These are phyloP conservation scores for Escovopsis sp. DNA, from an alignment of 2,329 filamentous ascomycete species.

Conservation along the genomic window DNA sequence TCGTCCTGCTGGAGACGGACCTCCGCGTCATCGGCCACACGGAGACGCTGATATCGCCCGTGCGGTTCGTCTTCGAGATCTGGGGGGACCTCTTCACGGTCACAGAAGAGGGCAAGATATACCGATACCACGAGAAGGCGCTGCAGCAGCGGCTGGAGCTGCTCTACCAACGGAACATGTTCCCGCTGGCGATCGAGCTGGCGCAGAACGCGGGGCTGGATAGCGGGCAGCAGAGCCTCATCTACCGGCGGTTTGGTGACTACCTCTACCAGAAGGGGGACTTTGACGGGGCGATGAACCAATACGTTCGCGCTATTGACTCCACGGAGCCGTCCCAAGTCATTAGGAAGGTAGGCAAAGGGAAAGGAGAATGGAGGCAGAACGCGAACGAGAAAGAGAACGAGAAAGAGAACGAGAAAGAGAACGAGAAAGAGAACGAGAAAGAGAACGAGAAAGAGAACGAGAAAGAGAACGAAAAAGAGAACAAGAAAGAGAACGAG, in stretches of 20 bases:
- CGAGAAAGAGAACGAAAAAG: no score
- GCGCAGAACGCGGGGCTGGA: conserved; percentile 81
- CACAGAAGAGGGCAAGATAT: conserved; percentile 81
- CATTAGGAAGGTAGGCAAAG: conserved; percentile 62
- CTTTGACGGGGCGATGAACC: conserved; percentile 97
- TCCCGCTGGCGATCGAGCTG: conserved; percentile 78
- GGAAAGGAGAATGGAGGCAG: no score
- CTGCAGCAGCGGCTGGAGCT: conserved; percentile 86
- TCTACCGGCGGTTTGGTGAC: conserved; percentile 87
- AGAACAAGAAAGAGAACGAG: no score
- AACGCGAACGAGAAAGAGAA: no score
- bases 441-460: no score
- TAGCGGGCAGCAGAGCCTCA: conserved; percentile 67
- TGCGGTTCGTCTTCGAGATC: conserved; percentile 66
- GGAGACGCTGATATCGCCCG: conserved; percentile 66
- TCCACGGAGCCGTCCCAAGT: conserved; percentile 93
- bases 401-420: no score
- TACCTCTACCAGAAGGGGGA: conserved; percentile 89
- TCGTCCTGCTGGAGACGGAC: conserved; percentile 83
- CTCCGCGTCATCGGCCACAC: conserved; percentile 81
- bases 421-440: no score
- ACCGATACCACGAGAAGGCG: conserved; percentile 78
- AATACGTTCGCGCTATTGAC: conserved; percentile 91
- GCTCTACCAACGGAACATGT: conserved; percentile 86
- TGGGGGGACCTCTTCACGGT: conserved; percentile 91